Evolutionary conservation across 2,329 filamentous ascomycete genomes (phyloP), one percentile per base, ranked within the genome.

Genomic region (Biscogniauxia mediterranea): DNA sequence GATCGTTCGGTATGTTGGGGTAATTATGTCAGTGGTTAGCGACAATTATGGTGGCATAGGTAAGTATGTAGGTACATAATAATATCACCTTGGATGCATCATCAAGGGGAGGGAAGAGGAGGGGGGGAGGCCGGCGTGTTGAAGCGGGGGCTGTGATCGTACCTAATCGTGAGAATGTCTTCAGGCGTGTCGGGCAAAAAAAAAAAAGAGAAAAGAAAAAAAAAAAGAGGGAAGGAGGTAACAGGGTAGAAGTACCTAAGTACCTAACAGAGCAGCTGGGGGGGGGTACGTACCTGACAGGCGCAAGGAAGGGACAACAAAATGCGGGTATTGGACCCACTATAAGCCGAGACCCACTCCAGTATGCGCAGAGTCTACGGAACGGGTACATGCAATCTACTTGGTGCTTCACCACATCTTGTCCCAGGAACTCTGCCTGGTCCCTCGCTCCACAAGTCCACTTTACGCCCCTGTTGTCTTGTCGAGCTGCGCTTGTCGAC

Each of bases 381-480:
- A 56, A 21, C 54, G 54, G 65, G 56, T 72, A 72, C 69, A 42
- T 68, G 54, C 55, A 54, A 56, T 64, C 59, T 70, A 71, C 70
- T 62, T 66, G 55, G 52, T 55, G 62, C 61, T 60, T 63, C 64
- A 66, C 66, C 60, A 64, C 68, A 65, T 71, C 64, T 65, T 68
- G 68, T 70, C 68, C 68, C 65, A 69, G 70, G 69, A 69, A 71
- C 69, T 65, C 64, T 69, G 63, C 38, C 38, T 63, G 62, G 61
- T 62, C 65, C 64, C 63, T 67, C 60, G 69, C 69, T 68, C 70
- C 70, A 72, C 70, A 70, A 65, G 59, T 60, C 64, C 61, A 64
- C 64, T 63, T 60, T 60, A 63, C 59, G 64, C 64, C 69, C 68
- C 66, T 69, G 69, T 67, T 70, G 62, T 64, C 68, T 68, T 64